Conservation (phyloP, 2,329 filamentous ascomycete species). For the Lecanicillium sp. region DNA sequence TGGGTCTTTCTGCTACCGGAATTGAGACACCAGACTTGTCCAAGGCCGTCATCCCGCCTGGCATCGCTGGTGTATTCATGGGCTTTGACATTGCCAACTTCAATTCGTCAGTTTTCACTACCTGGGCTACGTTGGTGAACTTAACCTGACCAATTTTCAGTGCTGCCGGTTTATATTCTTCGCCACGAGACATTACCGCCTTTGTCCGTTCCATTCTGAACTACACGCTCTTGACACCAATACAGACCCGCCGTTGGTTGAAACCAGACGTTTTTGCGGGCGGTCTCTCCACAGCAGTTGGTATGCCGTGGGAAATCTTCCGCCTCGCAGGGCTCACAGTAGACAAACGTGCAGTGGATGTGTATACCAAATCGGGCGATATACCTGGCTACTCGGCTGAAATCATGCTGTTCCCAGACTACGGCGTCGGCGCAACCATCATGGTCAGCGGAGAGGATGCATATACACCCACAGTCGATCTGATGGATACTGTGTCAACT, state of each 20-base stretch:
- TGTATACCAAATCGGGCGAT: slow-evolving; percentile 26
- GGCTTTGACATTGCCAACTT: not conserved
- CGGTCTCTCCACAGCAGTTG: slow-evolving; percentile 20
- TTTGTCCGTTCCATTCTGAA: not conserved
- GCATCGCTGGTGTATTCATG: not conserved
- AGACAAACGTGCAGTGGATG: slow-evolving; percentile 19
- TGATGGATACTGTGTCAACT: no score
- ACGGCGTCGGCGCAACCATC: no score
- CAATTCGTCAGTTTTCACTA: not conserved
- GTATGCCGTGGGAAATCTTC: slow-evolving; percentile 29
- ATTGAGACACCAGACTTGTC: not conserved
- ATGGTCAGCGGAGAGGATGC: no score
- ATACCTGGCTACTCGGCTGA: slow-evolving; percentile 18
- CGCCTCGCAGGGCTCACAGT: slow-evolving; percentile 18
- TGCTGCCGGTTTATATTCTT: not conserved
- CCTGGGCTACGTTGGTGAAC: not conserved
- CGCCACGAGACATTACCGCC: not conserved
- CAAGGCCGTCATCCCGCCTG: not conserved
- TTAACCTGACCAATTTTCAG: not conserved
- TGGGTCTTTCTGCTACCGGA: not conserved
- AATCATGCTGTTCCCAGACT: no score
- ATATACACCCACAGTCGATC: no score
- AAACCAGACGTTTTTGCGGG: slow-evolving; percentile 24
- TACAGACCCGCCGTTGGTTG: slow-evolving; percentile 23
- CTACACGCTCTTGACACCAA: slow-evolving; percentile 1